Evolutionary conservation across 805 yeast genomes (phyloP), one percentile per base, ranked within the genome.

Genomic region (Blastobotrys muscicola): DNA sequence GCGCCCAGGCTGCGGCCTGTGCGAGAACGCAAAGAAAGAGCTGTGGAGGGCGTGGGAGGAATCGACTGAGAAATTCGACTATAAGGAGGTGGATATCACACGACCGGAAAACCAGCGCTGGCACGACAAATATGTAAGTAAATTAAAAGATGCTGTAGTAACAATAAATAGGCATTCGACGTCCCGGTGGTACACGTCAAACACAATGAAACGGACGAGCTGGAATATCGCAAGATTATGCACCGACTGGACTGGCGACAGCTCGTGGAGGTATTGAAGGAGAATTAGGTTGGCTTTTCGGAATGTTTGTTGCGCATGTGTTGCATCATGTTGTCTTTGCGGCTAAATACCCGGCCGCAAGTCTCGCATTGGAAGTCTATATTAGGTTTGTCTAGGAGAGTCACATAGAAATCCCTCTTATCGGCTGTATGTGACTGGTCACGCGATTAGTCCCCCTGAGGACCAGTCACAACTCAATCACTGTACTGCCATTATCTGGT

Each of bases 1-100:
- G 8, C 51, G 62, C 9, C 64, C 67, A 9, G 41, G 53, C 4
- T 65, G 69, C 42, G 67, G 67, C 6, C 55, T 65, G 11, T 65
- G 69, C 45, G 52, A 51, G 3, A 46, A 49, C 9, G 68, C 68
- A 8, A 55, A 60, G 45, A 39, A 12, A 11, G 44, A 48, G 13
- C 38, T 59, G 12, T 11, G 39, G 8, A 23, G 42, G 20, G 55
- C 56, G 4, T 35, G 55, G 40, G 52, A 47, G 6, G 23, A 41
- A 33, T 45, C 53, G 11, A 29, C 34, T 15, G 29, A 32, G 9
- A 23, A 39, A 20, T 57, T 60, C 38, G 48, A 45, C 2, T 48
- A 44, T 33, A 8, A 13, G 9, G 58, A 55, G 43, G 55, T 64
- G 23, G 66, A 65, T 44, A 65, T 65, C 31, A 49, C 64, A 12